Base-by-base conservation (phyloP, 305 asterid genomes). In the Fraxinus nigra region DNA sequence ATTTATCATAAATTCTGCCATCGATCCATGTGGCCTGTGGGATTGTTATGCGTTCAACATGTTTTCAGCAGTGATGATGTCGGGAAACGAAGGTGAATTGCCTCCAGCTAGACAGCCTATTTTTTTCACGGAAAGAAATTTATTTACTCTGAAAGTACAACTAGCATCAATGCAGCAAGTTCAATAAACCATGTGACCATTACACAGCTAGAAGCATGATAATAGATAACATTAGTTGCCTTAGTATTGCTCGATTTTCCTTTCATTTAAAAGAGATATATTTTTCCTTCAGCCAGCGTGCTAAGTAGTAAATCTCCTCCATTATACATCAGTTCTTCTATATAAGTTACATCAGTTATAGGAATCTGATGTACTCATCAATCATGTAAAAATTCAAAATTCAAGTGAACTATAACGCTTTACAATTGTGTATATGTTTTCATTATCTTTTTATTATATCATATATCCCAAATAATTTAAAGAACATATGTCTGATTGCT, bases 71-170 rank as follows among this genome's bases (percentile, higher is more conserved):
- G 88, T 90, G 11, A 18, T 83, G 74, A 90, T 89, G 92, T 69
- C 90, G 79, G 83, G 85, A 80, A 90, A 85, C 14, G 89, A 86
- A 14, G 78, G 88, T 13, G 76, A 28, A 3, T 22, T 87, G 54
- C 91, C 94, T n/a, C 73, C 80, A 82, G 83, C 94, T 2, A 87
- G 79, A 63, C 90, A 79, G 8, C 93, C 92, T 63, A 90, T 90
- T 10, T 90, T 90, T 65, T 87, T 92, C 79, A 83, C 85, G 0
- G 88, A 78, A 83, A 81, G 87, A 79, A 79, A 83, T 61, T 10
- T 75, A 9, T 24, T 59, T 0, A 74, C 33, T 9, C 16, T 34
- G 82, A 85, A 20, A 46, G 63, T 72, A 74, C 89, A 37, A 35
- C 75, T 43, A 85, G 84, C 32, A 43, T 84, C 22, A 78, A 84